A percentile compares a stretch with the other conserved stretches of the same genome.
Evolutionary conservation across 345 rosid species (phyloP).

Genomic region (Eucalyptus sideroxylon): DNA sequence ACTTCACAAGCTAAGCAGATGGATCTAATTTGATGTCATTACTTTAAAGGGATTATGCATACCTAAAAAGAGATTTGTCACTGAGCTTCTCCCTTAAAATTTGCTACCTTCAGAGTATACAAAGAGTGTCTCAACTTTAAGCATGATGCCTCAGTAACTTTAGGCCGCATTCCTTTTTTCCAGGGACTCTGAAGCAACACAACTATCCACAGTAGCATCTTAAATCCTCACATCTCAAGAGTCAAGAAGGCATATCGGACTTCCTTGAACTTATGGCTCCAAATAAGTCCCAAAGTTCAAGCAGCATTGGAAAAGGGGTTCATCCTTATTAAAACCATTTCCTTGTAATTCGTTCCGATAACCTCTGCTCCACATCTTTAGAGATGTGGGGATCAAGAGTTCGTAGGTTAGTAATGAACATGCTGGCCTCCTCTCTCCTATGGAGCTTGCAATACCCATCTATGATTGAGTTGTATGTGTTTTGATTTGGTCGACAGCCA

Average conservation of each 20-base stretch:
- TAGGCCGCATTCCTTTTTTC: background rate
- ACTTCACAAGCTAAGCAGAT: background rate
- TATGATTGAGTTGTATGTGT: slow-evolving; percentile 70
- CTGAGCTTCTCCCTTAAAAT: background rate
- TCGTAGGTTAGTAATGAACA: slow-evolving; percentile 40
- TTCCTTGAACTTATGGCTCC: background rate
- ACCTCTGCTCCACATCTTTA: slow-evolving; percentile 40
- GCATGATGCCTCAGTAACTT: background rate
- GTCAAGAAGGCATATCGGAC: background rate
- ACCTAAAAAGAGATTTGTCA: background rate
- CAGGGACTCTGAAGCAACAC: background rate
- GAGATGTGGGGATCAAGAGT: slow-evolving; percentile 56
- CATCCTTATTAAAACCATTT: slow-evolving; percentile 17
- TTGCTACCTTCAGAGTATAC: background rate
- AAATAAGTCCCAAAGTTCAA: background rate
- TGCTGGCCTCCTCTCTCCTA: slow-evolving; percentile 47
- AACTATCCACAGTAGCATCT: background rate
- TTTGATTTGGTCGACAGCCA: slow-evolving; percentile 63
- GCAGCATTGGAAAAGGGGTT: background rate
- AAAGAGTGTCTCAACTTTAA: background rate
- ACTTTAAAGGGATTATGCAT: background rate
- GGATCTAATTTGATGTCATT: background rate
- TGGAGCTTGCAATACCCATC: slow-evolving; percentile 80
- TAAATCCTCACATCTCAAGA: background rate
- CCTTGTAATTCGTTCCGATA: slow-evolving; percentile 45